A percentile compares a stretch with the other conserved stretches of the same genome.
These are phyloP conservation scores for Antitrichia curtipendula DNA, from an alignment of 225 moss, liverwort and hornwort genomes.

Conservation along the genomic window DNA sequence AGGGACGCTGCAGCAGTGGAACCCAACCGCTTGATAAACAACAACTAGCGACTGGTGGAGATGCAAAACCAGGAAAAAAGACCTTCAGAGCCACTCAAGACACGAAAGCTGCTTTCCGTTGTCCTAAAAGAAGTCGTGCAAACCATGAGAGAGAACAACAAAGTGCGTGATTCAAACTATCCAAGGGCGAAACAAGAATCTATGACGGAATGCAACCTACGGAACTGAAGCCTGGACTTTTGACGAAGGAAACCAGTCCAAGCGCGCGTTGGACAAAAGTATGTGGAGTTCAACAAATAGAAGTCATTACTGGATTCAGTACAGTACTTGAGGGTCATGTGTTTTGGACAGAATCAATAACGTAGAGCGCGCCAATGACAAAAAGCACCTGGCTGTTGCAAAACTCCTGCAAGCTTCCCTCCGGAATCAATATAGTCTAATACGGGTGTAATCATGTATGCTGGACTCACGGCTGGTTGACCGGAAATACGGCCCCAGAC, in stretches of 20 bases:
- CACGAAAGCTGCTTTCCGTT: background rate
- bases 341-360: background rate
- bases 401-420: too few species aligned
- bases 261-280: background rate
- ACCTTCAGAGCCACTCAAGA: background rate
- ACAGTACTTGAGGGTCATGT: background rate
- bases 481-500: background rate
- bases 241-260: background rate
- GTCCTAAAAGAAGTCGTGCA: background rate
- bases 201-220: background rate
- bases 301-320: background rate
- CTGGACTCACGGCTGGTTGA: background rate
- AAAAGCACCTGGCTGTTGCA: too few species aligned
- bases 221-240: background rate
- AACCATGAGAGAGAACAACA: background rate
- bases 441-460: background rate
- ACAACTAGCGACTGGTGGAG: background rate
- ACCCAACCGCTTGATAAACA: background rate
- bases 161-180: background rate
- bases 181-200: background rate
- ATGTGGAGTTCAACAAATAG: background rate
- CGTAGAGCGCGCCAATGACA: background rate
- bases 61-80: background rate
- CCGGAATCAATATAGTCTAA: background rate
- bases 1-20: background rate